phyloP scores from a whole-genome alignment of 805 yeast species.

The Pichia cephalocereana region DNA sequence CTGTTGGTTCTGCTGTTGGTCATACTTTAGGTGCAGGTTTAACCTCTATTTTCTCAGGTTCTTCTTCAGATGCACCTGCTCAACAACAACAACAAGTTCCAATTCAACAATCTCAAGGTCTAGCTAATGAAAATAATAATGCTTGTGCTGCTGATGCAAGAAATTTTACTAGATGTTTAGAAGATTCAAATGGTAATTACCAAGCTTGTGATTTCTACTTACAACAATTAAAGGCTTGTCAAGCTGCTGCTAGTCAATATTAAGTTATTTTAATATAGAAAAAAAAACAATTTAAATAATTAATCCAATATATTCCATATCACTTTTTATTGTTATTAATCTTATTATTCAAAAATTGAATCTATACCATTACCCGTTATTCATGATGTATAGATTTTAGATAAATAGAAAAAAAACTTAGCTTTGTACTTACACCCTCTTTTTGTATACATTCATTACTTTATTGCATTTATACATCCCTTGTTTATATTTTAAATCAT shows the following conservation, averaged over 20 bases:
- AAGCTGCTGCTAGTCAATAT: constrained; percentile 81
- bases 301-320: no score
- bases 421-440: neutral
- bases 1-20: constrained; percentile 95
- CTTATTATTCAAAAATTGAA: no score
- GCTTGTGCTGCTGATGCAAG: constrained; percentile 91
- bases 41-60: constrained; percentile 80
- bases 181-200: constrained; percentile 90
- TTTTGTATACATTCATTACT: neutral
- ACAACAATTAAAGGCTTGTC: constrained; percentile 97
- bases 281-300: no score
- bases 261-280: constrained; percentile 24
- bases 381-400: no score
- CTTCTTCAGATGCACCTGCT: constrained; percentile 37
- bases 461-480: neutral
- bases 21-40: constrained; percentile 96
- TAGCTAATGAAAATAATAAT: constrained; percentile 34
- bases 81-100: constrained; percentile 31
- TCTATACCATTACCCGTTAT: no score
- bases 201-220: constrained; percentile 94
- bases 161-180: constrained; percentile 90
- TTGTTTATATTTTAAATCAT: neutral
- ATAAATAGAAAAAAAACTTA: no score
- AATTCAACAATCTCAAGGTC: constrained; percentile 14
- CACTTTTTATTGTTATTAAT: no score